These are phyloP conservation scores for Cutaneotrichosporon sp. DNA, from an alignment of 1,284 basidiomycete species.

Conservation along the genomic window DNA sequence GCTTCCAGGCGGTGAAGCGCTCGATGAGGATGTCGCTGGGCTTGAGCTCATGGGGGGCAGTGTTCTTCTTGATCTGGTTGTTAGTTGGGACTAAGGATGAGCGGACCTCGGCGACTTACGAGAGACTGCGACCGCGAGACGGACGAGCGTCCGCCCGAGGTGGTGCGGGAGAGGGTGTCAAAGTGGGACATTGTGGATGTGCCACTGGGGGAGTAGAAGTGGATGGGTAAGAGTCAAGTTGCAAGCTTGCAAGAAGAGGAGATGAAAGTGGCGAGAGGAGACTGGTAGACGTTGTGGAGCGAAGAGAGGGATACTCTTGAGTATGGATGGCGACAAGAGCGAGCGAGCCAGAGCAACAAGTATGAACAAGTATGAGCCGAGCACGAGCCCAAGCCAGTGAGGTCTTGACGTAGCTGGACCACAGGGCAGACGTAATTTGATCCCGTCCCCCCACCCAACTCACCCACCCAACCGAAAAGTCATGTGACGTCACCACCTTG, in stretches of 20 bases:
- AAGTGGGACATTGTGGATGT: conserved; percentile 49
- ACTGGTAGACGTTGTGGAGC: too few relatives aligned
- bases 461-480: too few relatives aligned
- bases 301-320: too few relatives aligned
- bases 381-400: too few relatives aligned
- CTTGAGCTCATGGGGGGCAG: conserved; percentile 82
- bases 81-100: neutral
- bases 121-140: conserved; percentile 75
- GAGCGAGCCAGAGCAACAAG: neutral
- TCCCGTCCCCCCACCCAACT: too few relatives aligned
- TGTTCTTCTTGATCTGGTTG: conserved; percentile 76
- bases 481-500: too few relatives aligned
- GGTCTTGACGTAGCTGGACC: neutral
- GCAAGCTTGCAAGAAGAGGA: too few relatives aligned
- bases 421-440: neutral
- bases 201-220: neutral
- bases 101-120: conserved; percentile 38
- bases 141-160: conserved; percentile 66
- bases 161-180: conserved; percentile 57
- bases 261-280: too few relatives aligned
- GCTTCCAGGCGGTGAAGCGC: conserved; percentile 65
- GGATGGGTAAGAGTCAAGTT: conserved; percentile 5
- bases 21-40: conserved; percentile 98
- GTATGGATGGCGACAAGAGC: neutral
- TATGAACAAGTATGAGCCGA: too few relatives aligned